These are phyloP conservation scores for Venustampulla echinocandica DNA, from an alignment of 495 filamentous ascomycete genomes.

Conservation along the genomic window DNA sequence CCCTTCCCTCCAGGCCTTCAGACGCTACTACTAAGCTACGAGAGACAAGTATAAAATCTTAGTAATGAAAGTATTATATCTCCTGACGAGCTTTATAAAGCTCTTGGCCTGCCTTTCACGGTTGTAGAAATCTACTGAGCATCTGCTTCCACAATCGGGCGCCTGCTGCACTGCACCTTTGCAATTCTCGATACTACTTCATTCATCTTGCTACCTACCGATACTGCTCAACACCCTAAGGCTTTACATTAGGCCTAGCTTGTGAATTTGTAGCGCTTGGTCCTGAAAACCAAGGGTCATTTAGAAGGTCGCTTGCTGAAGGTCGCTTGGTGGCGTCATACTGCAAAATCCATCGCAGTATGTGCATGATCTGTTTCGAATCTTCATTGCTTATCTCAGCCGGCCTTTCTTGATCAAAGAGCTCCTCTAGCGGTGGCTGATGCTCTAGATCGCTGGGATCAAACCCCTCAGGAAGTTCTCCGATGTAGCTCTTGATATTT, in stretches of 20 bases:
- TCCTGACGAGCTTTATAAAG: no score
- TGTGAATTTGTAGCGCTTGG: background rate
- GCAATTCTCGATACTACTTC: no score
- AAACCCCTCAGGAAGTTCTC: background rate
- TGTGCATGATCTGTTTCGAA: background rate
- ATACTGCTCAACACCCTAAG: background rate
- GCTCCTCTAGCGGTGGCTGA: background rate
- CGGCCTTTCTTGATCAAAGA: background rate
- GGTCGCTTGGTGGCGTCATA: background rate
- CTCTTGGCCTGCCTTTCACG: no score
- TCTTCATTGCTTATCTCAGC: background rate
- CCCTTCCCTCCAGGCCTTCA: no score
- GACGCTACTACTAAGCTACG: no score
- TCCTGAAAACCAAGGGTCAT: conserved; percentile 1
- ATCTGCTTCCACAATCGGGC: no score
- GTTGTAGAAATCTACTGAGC: no score
- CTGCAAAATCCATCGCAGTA: background rate
- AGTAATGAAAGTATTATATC: no score
- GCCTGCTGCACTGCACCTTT: no score
- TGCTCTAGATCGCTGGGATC: background rate
- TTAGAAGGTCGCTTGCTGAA: background rate
- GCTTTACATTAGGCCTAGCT: background rate
- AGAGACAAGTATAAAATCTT: no score
- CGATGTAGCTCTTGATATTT: background rate
- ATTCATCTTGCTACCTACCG: no score